Evolutionary conservation across 495 filamentous ascomycete species (phyloP), one percentile per base, ranked within the genome.

Genomic region (Penicillium fimorum): DNA sequence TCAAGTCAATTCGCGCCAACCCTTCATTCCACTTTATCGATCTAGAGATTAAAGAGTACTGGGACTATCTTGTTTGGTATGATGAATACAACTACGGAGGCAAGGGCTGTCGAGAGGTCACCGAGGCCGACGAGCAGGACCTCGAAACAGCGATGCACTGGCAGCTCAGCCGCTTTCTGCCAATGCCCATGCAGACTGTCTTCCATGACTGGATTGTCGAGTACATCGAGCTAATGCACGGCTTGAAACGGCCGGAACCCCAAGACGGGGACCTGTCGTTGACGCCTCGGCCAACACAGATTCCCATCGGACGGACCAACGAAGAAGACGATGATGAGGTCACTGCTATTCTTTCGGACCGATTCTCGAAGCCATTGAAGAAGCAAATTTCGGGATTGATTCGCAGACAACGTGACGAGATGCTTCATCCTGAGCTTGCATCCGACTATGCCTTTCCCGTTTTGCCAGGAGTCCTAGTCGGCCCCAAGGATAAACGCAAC

Each of bases 1-100:
- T 97, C 56, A 96, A 96, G 76, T 93, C 92, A 17, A 95, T 99
- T 70, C 89, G 94, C 64, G 85, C 85, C 22, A 97, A 96, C 64
- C 92, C 94, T 0, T 81, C 96, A 0, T 99, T 99, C 78, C 88
- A 96, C 68, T 99, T 99, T 71, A 86, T 99, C 47, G 95, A 99
- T 61, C 80, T 99, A 10, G 90, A 97, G 61, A 96, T 99, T 68
- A 96, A 92, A 62, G 94, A 99, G 69, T 99, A 97, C 69, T 99
- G 94, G 94, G 94, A 99, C 67, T 97, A 97, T 70, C 85, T 99
- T 0, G 86, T 96, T n/a, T 99, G 94, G 94, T 97, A 97, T 58
- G 94, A 99, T 69, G 92, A 96, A 72, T 94, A 92, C 76, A 99
- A 99, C 72, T 96, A 97, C 68, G 94, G 94, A 50, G 94, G 94